A percentile compares a stretch with the other conserved stretches of the same genome.
Evolutionary conservation across 768 basidiomycete species (phyloP).

Genomic region (Phlegmacium glaucopus): DNA sequence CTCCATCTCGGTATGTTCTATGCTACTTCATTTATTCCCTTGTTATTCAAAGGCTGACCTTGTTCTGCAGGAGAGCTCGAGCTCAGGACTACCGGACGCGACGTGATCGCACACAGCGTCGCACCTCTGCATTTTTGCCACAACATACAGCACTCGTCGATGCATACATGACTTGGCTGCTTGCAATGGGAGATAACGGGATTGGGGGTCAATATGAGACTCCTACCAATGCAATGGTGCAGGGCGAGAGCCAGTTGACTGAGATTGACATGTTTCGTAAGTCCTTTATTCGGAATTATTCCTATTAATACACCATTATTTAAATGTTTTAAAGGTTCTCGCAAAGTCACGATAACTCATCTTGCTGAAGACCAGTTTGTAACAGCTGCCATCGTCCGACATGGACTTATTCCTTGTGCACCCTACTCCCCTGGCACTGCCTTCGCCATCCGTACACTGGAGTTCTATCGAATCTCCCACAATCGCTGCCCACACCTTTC

Average conservation of each 20-base stretch:
- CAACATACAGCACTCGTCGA: neutral
- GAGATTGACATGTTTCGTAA: neutral
- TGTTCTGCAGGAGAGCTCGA: neutral
- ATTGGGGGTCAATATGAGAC: neutral
- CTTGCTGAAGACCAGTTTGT: too few relatives aligned
- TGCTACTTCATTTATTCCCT: neutral
- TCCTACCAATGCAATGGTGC: neutral
- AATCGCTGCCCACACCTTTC: neutral
- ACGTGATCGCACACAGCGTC: neutral
- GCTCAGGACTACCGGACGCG: neutral
- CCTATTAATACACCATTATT: too few relatives aligned
- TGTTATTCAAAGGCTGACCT: neutral
- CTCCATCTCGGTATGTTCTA: neutral
- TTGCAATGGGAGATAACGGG: neutral
- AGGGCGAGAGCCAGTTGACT: neutral
- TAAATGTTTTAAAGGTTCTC: too few relatives aligned
- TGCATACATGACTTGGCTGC: neutral
- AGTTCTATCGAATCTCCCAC: neutral
- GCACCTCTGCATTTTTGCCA: neutral
- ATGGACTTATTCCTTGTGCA: too few relatives aligned
- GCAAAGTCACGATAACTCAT: too few relatives aligned
- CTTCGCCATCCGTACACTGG: neutral
- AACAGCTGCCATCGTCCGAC: too few relatives aligned
- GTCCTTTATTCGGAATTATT: too few relatives aligned
- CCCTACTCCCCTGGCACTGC: too few relatives aligned